Percentiles rank a stretch among this genome's conserved stretches.
Evolutionary conservation across 768 basidiomycete species (phyloP).

Genomic region (Xerocomellus amylosporus): DNA sequence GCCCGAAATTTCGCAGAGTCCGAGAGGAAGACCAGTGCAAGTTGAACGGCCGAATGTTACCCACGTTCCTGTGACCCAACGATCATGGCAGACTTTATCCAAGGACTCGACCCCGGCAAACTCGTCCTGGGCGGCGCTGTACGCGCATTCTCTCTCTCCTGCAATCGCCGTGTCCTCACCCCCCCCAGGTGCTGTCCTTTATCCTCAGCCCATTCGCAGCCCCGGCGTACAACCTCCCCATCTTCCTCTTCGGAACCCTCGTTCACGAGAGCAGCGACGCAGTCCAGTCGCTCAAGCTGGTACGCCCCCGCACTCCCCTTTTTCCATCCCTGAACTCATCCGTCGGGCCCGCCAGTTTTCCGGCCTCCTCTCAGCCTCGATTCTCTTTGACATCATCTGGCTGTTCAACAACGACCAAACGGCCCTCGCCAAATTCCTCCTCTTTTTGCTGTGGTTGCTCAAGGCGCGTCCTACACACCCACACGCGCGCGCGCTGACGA

Average conservation of each 20-base stretch:
- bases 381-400: slow-evolving; percentile 72
- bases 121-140: slow-evolving; percentile 66
- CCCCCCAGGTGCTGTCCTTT: slow-evolving; percentile 58
- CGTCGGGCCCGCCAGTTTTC: slow-evolving; percentile 71
- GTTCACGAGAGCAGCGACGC: slow-evolving; percentile 69
- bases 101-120: slow-evolving; percentile 69
- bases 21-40: too few species aligned
- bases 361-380: slow-evolving; percentile 57
- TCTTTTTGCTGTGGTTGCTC: slow-evolving; percentile 52
- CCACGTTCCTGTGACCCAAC: too few species aligned
- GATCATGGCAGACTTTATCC: slow-evolving; percentile 58
- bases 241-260: slow-evolving; percentile 76
- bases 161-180: not conserved
- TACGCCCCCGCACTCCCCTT: slow-evolving; percentile 28
- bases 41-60: too few species aligned
- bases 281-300: slow-evolving; percentile 60
- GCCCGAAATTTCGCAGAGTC: too few species aligned
- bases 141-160: slow-evolving; percentile 11
- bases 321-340: too few species aligned
- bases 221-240: slow-evolving; percentile 76
- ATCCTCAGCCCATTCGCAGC: slow-evolving; percentile 50
- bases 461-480: slow-evolving; percentile 42
- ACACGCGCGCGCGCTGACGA: not conserved
- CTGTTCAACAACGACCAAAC: slow-evolving; percentile 53
- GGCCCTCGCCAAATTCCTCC: slow-evolving; percentile 54